These are phyloP conservation scores for Rubroshorea leprosula DNA, from an alignment of 345 rosid genomes.

Conservation along the genomic window DNA sequence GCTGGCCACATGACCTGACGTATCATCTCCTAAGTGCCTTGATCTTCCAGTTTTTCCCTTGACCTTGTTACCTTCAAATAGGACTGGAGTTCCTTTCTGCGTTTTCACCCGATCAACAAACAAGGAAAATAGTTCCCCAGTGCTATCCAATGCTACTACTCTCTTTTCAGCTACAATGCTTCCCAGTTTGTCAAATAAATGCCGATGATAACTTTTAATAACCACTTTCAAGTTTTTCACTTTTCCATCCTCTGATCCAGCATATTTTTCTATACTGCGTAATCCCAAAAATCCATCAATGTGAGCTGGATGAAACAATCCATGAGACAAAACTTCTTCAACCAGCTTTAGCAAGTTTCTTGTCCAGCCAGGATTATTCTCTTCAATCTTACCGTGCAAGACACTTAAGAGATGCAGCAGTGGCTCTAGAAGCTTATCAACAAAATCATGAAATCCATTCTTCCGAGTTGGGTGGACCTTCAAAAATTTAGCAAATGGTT, in stretches of 20 bases:
- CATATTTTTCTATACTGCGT: conserved; percentile 47
- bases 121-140: conserved; percentile 58
- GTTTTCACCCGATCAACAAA: conserved; percentile 55
- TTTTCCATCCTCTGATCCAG: conserved; percentile 28
- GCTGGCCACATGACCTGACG: conserved; percentile 23
- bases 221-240: conserved; percentile 31
- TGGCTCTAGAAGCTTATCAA: conserved; percentile 63
- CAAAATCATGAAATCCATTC: conserved; percentile 63
- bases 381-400: conserved; percentile 30
- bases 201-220: conserved; percentile 72
- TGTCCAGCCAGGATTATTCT: conserved; percentile 19
- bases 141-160: conserved; percentile 37
- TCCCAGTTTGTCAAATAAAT: conserved; percentile 63
- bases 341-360: conserved; percentile 40
- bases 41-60: conserved; percentile 27
- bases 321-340: conserved; percentile 60
- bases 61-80: conserved; percentile 31
- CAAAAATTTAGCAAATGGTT: conserved; percentile 74
- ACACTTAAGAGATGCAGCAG: conserved; percentile 49
- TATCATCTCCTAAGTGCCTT: conserved; percentile 21
- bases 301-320: conserved; percentile 70
- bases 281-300: conserved; percentile 75
- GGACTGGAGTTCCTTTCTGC: conserved; percentile 40
- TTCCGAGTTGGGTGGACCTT: conserved; percentile 71
- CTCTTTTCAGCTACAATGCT: conserved; percentile 40